These are phyloP conservation scores for Suillus spraguei DNA, from an alignment of 768 basidiomycete species.

Conservation along the genomic window DNA sequence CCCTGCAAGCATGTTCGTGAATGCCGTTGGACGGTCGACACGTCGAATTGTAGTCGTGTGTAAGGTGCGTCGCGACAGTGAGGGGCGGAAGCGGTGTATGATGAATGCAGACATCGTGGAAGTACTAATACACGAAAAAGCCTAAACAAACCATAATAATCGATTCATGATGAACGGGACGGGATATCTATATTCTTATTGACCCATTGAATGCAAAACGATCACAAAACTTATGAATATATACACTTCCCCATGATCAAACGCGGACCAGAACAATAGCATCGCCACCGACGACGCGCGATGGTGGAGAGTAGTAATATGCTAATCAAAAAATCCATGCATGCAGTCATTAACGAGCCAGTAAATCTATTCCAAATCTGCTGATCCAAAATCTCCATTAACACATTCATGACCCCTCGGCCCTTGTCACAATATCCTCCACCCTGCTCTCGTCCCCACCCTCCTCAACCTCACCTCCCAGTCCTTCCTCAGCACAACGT, in stretches of 20 bases:
- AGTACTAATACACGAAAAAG: background rate
- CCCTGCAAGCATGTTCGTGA: slow-evolving; percentile 77
- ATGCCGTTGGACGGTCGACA: slow-evolving; percentile 29
- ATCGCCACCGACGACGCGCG: background rate
- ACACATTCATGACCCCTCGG: slow-evolving; percentile 28
- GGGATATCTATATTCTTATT: background rate
- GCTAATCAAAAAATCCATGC: slow-evolving; percentile 2
- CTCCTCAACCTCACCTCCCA: slow-evolving; percentile 36
- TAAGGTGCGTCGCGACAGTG: slow-evolving; percentile 6
- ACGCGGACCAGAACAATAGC: background rate
- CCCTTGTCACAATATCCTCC: slow-evolving; percentile 37
- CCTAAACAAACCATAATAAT: background rate
- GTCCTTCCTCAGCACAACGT: slow-evolving; percentile 61
- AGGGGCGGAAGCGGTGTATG: background rate
- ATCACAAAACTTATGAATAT: no score
- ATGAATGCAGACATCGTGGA: slow-evolving; percentile 2
- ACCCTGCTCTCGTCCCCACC: slow-evolving; percentile 55
- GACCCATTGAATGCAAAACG: no score
- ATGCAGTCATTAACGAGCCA: slow-evolving; percentile 11
- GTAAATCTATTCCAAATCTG: background rate
- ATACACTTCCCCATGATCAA: no score
- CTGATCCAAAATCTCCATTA: slow-evolving; percentile 4
- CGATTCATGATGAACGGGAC: background rate
- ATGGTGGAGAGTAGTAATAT: background rate
- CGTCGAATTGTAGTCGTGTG: slow-evolving; percentile 6